Percentiles rank a stretch among this genome's conserved stretches.
Conservation (phyloP, 805 yeast genomes). For the Ogataea dorogensis region DNA sequence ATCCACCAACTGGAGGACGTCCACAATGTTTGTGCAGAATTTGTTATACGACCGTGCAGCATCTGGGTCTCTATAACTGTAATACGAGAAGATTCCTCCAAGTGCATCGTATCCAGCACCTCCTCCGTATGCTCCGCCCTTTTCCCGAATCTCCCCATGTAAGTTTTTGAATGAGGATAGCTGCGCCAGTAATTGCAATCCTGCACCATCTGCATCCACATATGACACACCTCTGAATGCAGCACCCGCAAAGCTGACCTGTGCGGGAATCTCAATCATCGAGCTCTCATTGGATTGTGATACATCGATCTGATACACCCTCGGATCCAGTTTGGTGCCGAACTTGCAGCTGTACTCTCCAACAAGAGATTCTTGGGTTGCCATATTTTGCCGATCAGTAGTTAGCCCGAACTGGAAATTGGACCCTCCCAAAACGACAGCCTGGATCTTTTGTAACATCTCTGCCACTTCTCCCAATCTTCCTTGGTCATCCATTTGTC, state of each 20-base stretch:
- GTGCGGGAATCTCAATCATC: conserved; percentile 75
- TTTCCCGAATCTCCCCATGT: conserved; percentile 88
- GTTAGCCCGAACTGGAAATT: conserved; percentile 55
- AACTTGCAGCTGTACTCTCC: conserved; percentile 29
- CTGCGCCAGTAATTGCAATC: conserved; percentile 78
- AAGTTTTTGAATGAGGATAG: conserved; percentile 77
- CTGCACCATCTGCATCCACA: conserved; percentile 72
- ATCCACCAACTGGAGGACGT: conserved; percentile 37
- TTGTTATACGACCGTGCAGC: conserved; percentile 66
- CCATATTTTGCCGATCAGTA: conserved; percentile 47
- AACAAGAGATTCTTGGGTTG: conserved; percentile 37
- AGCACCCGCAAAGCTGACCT: conserved; percentile 77
- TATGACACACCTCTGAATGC: conserved; percentile 68
- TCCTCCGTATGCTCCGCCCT: conserved; percentile 98
- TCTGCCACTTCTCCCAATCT: conserved; percentile 59
- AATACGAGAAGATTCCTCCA: conserved; percentile 76
- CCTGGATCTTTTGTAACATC: conserved; percentile 52
- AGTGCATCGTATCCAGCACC: conserved; percentile 82
- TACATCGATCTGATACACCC: conserved; percentile 15
- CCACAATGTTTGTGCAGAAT: conserved; percentile 51
- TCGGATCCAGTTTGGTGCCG: conserved; percentile 10
- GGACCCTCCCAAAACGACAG: conserved; percentile 40
- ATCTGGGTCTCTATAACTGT: conserved; percentile 93
- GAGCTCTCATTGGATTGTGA: conserved; percentile 32
- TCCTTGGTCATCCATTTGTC: conserved; percentile 49